phyloP scores from a whole-genome alignment of 139 green algal species.

The Coelastrella sp. region DNA sequence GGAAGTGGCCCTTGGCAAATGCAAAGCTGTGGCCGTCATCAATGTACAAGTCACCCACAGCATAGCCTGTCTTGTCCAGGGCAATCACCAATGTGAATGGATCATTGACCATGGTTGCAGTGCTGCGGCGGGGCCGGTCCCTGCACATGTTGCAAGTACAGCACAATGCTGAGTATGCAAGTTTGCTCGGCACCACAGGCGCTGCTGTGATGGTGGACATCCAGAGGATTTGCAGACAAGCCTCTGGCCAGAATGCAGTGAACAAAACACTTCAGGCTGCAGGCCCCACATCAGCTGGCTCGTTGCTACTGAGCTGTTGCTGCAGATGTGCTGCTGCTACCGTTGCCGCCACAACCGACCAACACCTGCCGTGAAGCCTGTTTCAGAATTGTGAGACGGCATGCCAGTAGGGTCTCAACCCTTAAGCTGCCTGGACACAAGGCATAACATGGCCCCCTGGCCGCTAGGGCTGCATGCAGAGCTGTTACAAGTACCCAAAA shows the following conservation, averaged over 20 bases:
- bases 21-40: conserved; percentile 95
- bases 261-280: too few relatives aligned
- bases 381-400: too few relatives aligned
- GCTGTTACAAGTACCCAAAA: neutral
- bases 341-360: too few relatives aligned
- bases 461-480: too few relatives aligned
- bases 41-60: conserved; percentile 92
- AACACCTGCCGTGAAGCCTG: too few relatives aligned
- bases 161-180: neutral
- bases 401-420: too few relatives aligned
- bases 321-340: too few relatives aligned
- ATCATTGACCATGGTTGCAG: conserved; percentile 77
- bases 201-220: neutral
- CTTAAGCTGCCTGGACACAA: too few relatives aligned
- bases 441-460: too few relatives aligned
- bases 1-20: conserved; percentile 66
- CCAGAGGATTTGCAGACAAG: neutral
- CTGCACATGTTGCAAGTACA: conserved; percentile 41
- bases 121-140: conserved; percentile 84
- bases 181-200: neutral
- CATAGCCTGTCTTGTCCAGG: conserved; percentile 75
- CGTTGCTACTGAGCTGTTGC: too few relatives aligned
- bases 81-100: conserved; percentile 92
- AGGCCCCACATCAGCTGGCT: too few relatives aligned
- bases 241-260: too few relatives aligned